Evolutionary conservation across 257 asterid genomes (phyloP).

Genomic region (Phtheirospermum japonicum): DNA sequence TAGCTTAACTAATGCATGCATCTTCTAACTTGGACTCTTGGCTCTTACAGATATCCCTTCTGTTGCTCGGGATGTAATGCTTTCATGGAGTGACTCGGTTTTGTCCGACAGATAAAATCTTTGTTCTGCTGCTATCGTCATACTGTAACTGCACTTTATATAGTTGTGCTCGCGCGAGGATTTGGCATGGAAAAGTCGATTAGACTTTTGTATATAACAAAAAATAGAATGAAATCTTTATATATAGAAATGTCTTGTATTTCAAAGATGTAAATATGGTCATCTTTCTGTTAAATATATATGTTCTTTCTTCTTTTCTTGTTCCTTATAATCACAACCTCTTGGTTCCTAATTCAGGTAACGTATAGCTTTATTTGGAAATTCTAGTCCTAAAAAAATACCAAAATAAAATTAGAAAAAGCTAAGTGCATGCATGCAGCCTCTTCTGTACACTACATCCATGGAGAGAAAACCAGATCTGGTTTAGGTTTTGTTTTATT

Average conservation of each 20-base stretch:
- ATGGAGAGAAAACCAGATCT: no score
- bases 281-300: not conserved
- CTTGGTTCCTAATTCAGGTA: no score
- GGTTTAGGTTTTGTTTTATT: no score
- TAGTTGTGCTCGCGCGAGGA: slow-evolving; percentile 25
- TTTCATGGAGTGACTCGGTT: slow-evolving; percentile 85
- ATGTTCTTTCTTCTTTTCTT: no score
- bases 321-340: no score
- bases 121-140: slow-evolving; percentile 6
- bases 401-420: no score
- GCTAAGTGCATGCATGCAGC: no score
- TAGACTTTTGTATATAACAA: slow-evolving; percentile 26
- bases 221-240: not conserved
- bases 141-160: no score
- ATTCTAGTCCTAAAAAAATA: no score
- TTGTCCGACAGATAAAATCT: slow-evolving; percentile 53
- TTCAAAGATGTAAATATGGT: slow-evolving; percentile 1
- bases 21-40: not conserved
- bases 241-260: slow-evolving; percentile 16
- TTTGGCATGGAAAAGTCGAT: not conserved
- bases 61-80: slow-evolving; percentile 86
- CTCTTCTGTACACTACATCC: no score
- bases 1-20: slow-evolving; percentile 1
- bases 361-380: no score
- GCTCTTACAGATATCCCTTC: slow-evolving; percentile 78